Conservation (phyloP, 2,329 filamentous ascomycete genomes). For the Xylariaceae sp. region DNA sequence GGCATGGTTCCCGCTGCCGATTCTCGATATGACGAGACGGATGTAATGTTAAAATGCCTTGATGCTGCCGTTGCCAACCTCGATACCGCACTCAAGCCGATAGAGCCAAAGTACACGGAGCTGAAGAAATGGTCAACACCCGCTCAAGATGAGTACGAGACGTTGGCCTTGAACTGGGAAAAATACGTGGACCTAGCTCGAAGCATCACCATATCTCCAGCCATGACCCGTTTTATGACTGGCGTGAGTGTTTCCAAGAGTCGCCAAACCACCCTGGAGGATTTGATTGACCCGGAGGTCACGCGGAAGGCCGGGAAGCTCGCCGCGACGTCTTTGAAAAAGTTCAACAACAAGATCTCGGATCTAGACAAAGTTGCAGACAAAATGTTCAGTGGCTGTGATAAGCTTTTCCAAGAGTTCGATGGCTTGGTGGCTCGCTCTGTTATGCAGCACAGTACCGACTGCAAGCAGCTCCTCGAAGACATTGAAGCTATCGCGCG, state of each 20-base stretch:
- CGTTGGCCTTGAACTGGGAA: constrained; percentile 63
- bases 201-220: constrained; percentile 58
- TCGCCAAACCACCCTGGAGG: constrained; percentile 59
- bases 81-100: constrained; percentile 65
- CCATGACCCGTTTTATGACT: constrained; percentile 65
- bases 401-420: constrained; percentile 59
- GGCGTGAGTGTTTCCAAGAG: constrained; percentile 39
- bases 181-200: constrained; percentile 61
- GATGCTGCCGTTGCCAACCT: constrained; percentile 84
- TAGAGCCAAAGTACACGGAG: constrained; percentile 69
- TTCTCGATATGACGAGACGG: constrained; percentile 67
- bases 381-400: constrained; percentile 58
- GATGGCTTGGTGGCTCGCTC: constrained; percentile 54
- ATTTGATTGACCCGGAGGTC: constrained; percentile 71
- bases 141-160: constrained; percentile 63
- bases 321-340: constrained; percentile 52
- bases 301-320: constrained; percentile 68
- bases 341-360: constrained; percentile 55
- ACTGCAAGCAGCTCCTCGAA: constrained; percentile 65
- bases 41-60: constrained; percentile 73
- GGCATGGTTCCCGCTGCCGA: constrained; percentile 58
- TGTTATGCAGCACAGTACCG: constrained; percentile 53
- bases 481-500: constrained; percentile 83
- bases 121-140: constrained; percentile 66
- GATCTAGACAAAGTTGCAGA: constrained; percentile 58